Base-by-base conservation (phyloP, 2,329 filamentous ascomycete genomes). In the Aspergillus sp. region DNA sequence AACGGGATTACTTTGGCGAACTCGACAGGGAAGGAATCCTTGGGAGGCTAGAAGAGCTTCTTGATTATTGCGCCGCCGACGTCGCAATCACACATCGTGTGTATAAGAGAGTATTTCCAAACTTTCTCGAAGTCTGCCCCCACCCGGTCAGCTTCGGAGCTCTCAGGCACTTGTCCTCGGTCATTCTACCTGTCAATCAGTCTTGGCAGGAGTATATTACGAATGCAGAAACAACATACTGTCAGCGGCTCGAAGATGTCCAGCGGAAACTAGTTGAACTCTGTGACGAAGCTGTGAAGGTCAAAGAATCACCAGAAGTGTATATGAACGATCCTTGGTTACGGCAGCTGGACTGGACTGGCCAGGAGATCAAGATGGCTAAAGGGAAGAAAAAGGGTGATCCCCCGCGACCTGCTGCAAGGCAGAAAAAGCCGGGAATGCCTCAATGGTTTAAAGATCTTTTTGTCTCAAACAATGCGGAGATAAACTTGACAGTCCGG, bases 91-190 rank as follows among this genome's bases (percentile, higher is more conserved):
- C 93, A 0, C 93, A 98, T 58, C 82, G 83, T 38, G 87, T 98
- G n/a, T 98, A 91, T 68, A 85, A 89, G 62, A 89, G 89, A 47
- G 90, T 97, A 1, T 93, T 98, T 50, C 88, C 90, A 1, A 85
- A 86, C 46, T 98, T 96, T 57, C 73, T 96, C 13, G 76, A 89
- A 36, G 88, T 87, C 27, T 98, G 93, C 60, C 93, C 93, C 0
- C 94, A 98, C 66, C 93, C 93, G 0, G 93, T 98, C 58, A 97
- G 90, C 68, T 98, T 98, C 59, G 91, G 89, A 2, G 93, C 93
- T 2, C 75, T 98, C 12, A 81, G 93, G 11, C 93, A 97, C 63
- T 76, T 98, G n/a, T 90, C 90, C 0, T 86, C 90, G 0, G 90
- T 95, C 51, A 95, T 97, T 38, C 72, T 98, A 6, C 93, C 93